Conservation (phyloP, 2,329 filamentous ascomycete species). For the Tolypocladium nubicola region DNA sequence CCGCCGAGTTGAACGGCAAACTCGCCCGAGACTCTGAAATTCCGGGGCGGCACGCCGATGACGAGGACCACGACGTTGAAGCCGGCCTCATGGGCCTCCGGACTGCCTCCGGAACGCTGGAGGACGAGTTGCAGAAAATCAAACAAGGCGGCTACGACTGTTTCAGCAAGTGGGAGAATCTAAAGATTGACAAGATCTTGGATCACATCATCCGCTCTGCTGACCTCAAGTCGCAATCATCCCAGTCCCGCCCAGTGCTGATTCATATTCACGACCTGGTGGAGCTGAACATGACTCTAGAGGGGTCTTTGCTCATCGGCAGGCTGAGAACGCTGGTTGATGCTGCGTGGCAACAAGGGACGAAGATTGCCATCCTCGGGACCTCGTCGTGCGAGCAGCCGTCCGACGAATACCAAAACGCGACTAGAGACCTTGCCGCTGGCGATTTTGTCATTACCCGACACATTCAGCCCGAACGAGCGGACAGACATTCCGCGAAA, state of each 20-base stretch:
- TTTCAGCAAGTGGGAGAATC: constrained; percentile 44
- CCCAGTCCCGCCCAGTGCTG: constrained; percentile 44
- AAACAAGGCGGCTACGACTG: constrained; percentile 25
- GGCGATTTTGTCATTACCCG: constrained; percentile 30
- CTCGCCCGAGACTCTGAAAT: constrained; percentile 35
- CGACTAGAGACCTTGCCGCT: constrained; percentile 25
- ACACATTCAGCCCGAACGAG: constrained; percentile 19
- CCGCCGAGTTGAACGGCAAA: constrained; percentile 44
- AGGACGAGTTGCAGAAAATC: constrained; percentile 34
- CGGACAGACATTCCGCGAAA: constrained; percentile 6
- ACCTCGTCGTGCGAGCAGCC: constrained; percentile 51
- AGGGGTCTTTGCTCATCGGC: constrained; percentile 59
- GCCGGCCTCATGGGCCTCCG: constrained; percentile 18
- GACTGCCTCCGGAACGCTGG: constrained; percentile 16
- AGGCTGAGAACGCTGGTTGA: constrained; percentile 64
- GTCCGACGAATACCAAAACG: constrained; percentile 29
- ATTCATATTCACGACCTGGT: constrained; percentile 74
- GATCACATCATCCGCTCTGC: constrained; percentile 44
- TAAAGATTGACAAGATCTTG: constrained; percentile 48
- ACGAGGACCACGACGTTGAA: constrained; percentile 24
- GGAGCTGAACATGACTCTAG: constrained; percentile 59
- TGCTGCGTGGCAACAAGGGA: constrained; percentile 58
- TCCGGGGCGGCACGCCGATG: constrained; percentile 16
- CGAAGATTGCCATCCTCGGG: constrained; percentile 69
- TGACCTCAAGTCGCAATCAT: constrained; percentile 21